Conservation (phyloP, 176 grass and related monocot genomes). For the Avena insularis region DNA sequence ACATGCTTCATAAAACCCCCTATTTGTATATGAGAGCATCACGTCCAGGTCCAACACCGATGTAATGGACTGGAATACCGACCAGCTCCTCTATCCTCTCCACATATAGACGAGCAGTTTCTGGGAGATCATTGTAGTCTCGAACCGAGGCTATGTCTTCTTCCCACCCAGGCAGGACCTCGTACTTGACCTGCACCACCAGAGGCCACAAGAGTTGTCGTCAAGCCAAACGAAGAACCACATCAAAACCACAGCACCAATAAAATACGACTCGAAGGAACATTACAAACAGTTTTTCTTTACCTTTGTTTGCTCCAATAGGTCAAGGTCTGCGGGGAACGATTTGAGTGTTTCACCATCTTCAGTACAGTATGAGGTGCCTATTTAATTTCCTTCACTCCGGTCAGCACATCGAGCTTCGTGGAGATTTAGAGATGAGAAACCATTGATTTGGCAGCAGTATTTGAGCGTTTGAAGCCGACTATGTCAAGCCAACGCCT, state of each 20-base stretch:
- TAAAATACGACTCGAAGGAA: neutral
- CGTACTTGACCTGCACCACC: conserved; percentile 77
- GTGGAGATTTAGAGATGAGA: conserved; percentile 91
- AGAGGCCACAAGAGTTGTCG: conserved; percentile 35
- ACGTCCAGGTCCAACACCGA: conserved; percentile 83
- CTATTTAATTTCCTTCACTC: conserved; percentile 80
- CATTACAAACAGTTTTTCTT: neutral
- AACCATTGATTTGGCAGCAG: conserved; percentile 87
- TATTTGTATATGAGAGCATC: conserved; percentile 95
- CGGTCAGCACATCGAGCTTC: conserved; percentile 86
- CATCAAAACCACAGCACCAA: neutral
- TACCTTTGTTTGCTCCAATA: conserved; percentile 77
- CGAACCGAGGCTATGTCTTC: conserved; percentile 75
- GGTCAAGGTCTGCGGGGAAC: conserved; percentile 68
- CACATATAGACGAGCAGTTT: conserved; percentile 68
- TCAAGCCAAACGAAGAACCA: neutral
- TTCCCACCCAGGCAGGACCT: conserved; percentile 81
- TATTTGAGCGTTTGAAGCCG: conserved; percentile 82
- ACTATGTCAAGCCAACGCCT: conserved; percentile 94
- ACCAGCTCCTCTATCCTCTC: conserved; percentile 93
- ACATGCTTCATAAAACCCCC: neutral
- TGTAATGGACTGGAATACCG: conserved; percentile 83
- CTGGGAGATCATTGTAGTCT: conserved; percentile 73
- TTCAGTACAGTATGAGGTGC: conserved; percentile 52
- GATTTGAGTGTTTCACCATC: conserved; percentile 59